Percentiles rank a stretch among this genome's conserved stretches.
phyloP scores from a whole-genome alignment of 345 rosid species.

The Erysimum cheiranthoides region DNA sequence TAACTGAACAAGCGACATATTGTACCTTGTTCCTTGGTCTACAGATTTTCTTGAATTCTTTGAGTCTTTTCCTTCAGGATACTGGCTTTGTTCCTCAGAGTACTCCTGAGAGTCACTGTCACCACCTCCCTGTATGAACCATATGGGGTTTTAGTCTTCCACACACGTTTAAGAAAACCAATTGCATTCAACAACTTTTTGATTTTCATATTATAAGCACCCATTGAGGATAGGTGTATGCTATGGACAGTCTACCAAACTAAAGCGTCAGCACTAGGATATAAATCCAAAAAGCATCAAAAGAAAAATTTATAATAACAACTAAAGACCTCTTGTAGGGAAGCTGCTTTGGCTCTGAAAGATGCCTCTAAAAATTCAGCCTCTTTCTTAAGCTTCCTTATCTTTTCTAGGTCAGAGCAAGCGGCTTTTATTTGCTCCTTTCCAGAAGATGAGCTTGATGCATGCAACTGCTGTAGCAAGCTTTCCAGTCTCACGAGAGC shows the following conservation, averaged over 20 bases:
- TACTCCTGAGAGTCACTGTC: conserved; percentile 55
- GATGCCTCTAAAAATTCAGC: conserved; percentile 98
- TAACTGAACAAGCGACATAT: conserved; percentile 31
- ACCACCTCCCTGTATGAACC: conserved; percentile 65
- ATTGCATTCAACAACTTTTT: conserved; percentile 17
- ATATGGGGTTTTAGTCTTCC: conserved; percentile 37
- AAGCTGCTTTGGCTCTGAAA: conserved; percentile 94
- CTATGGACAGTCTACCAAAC: conserved; percentile 25
- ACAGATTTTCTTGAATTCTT: conserved; percentile 41
- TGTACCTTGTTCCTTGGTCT: conserved; percentile 67
- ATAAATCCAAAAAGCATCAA: conserved; percentile 17
- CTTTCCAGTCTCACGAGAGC: conserved; percentile 84
- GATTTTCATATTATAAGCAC: conserved; percentile 13
- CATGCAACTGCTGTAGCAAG: conserved; percentile 76
- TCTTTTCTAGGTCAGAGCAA: conserved; percentile 93
- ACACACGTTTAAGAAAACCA: conserved; percentile 12
- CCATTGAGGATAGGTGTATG: conserved; percentile 4
- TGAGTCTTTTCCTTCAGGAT: conserved; percentile 51
- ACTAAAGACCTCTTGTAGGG: conserved; percentile 68
- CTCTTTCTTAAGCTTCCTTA: conserved; percentile 97
- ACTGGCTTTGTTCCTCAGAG: conserved; percentile 51
- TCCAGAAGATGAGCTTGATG: conserved; percentile 78
- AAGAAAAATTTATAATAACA: conserved; percentile 9
- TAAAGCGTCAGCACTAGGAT: neutral
- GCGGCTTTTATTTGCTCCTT: conserved; percentile 93